Conservation (phyloP, 225 moss, liverwort and hornwort genomes). For the Bryum argenteum region DNA sequence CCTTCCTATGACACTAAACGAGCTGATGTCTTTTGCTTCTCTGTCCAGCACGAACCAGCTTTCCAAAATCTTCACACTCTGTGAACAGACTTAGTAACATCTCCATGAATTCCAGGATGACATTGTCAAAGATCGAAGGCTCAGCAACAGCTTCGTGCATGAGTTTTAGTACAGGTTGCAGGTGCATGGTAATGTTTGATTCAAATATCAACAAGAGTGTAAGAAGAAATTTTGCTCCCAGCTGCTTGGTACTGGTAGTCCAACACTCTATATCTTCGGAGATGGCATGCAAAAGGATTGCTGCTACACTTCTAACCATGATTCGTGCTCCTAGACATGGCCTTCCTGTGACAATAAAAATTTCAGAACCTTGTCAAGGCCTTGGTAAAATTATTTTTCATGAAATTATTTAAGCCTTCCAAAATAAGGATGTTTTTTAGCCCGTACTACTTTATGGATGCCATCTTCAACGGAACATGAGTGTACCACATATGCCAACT, state of each 20-base stretch:
- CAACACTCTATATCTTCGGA: conserved; percentile 79
- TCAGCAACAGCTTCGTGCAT: conserved; percentile 59
- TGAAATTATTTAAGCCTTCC: too few relatives aligned
- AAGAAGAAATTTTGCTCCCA: conserved; percentile 74
- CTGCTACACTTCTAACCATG: conserved; percentile 75
- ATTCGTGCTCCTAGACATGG: conserved; percentile 90
- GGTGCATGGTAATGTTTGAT: conserved; percentile 86
- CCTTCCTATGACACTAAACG: too few relatives aligned
- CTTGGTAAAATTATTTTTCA: too few relatives aligned
- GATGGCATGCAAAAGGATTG: conserved; percentile 78
- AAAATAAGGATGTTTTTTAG: too few relatives aligned
- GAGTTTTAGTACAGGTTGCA: conserved; percentile 70
- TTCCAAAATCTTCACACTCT: conserved; percentile 63
- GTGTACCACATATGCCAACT: too few relatives aligned
- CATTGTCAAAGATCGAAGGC: conserved; percentile 53
- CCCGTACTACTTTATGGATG: too few relatives aligned
- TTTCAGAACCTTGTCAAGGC: too few relatives aligned
- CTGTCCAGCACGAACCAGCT: neutral
- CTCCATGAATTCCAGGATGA: conserved; percentile 18
- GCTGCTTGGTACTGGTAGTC: conserved; percentile 78
- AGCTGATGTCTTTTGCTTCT: conserved; percentile 9
- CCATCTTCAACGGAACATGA: too few relatives aligned
- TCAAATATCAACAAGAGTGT: conserved; percentile 84
- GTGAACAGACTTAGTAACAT: neutral
- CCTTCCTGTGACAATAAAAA: conserved; percentile 55